phyloP scores from a whole-genome alignment of 345 rosid genomes.

The Moricandia moricandioides region DNA sequence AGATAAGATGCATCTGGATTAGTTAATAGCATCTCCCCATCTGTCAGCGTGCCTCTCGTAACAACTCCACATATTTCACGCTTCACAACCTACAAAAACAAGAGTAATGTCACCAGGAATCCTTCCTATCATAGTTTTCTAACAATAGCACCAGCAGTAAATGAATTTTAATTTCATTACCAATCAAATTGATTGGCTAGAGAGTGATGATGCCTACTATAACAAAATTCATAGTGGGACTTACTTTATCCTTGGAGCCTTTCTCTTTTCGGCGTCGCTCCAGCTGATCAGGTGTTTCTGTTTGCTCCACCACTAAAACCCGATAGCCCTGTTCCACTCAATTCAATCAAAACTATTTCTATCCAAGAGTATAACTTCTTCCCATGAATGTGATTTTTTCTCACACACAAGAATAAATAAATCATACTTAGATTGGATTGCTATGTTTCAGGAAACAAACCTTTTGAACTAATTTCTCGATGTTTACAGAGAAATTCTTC shows the following conservation, averaged over 20 bases:
- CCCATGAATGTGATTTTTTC: slow-evolving; percentile 4
- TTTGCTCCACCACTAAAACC: slow-evolving; percentile 95
- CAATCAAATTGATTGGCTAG: background rate
- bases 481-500: slow-evolving; percentile 80
- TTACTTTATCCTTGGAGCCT: slow-evolving; percentile 92
- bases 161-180: slow-evolving; percentile 1
- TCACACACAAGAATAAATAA: slow-evolving; percentile 11
- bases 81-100: slow-evolving; percentile 77
- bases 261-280: slow-evolving; percentile 85
- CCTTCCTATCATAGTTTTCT: slow-evolving; percentile 19
- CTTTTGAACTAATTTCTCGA: slow-evolving; percentile 91
- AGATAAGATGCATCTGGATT: slow-evolving; percentile 91
- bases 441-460: slow-evolving; percentile 41
- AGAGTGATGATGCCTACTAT: background rate
- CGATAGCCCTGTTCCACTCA: slow-evolving; percentile 75
- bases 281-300: slow-evolving; percentile 96
- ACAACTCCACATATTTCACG: slow-evolving; percentile 93
- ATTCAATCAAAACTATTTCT: slow-evolving; percentile 29
- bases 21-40: slow-evolving; percentile 79
- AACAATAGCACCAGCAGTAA: background rate
- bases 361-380: slow-evolving; percentile 5
- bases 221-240: slow-evolving; percentile 11
- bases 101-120: slow-evolving; percentile 23
- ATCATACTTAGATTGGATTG: slow-evolving; percentile 9
- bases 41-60: slow-evolving; percentile 90